Percentiles rank a stretch among this genome's conserved stretches.
These are phyloP conservation scores for Solanum tarijense DNA, from an alignment of 257 asterid genomes.

Conservation along the genomic window DNA sequence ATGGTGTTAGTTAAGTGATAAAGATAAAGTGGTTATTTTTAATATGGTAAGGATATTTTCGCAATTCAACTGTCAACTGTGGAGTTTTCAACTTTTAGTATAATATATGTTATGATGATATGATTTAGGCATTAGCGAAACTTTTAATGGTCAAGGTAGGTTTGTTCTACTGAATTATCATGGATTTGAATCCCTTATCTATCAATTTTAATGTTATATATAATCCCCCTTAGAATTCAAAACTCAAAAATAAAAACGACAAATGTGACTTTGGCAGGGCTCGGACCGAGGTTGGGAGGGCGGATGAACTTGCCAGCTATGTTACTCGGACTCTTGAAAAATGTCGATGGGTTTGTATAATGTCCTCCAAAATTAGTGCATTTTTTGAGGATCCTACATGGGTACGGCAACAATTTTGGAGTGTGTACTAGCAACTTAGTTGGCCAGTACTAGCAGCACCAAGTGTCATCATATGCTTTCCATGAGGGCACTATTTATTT, in stretches of 20 bases:
- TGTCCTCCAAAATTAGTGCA: background rate
- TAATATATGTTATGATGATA: background rate
- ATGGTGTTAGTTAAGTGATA: background rate
- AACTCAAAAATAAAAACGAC: no score
- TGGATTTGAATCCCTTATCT: background rate
- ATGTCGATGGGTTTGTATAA: no score
- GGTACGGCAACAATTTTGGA: background rate
- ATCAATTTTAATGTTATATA: no score
- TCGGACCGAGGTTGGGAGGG: background rate
- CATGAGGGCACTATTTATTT: background rate
- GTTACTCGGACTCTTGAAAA: background rate
- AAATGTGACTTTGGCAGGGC: background rate
- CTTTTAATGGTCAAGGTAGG: background rate
- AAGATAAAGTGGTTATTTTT: background rate
- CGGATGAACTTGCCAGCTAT: background rate
- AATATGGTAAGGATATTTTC: background rate
- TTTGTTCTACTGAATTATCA: background rate
- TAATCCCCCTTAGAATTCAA: background rate
- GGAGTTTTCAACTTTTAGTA: background rate
- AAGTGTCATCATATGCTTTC: background rate
- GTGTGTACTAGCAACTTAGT: background rate
- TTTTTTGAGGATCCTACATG: background rate
- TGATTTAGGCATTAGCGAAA: background rate
- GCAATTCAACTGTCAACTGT: background rate
- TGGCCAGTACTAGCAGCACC: background rate